phyloP scores from a whole-genome alignment of 306 rosid species.

The Acacia crassicarpa region DNA sequence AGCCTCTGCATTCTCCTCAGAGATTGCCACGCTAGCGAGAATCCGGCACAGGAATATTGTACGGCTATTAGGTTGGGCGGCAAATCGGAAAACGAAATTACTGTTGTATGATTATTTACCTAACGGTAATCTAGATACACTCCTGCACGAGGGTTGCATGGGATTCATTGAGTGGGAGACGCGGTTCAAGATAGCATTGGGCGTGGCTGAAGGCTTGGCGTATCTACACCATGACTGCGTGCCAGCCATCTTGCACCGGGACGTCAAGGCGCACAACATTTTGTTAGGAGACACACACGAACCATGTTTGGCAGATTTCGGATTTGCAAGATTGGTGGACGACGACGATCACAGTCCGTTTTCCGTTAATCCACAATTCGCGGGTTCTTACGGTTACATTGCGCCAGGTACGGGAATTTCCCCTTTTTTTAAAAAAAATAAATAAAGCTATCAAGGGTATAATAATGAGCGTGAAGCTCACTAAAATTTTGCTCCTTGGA shows the following conservation, averaged over 20 bases:
- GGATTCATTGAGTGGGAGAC: constrained; percentile 84
- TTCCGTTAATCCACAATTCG: constrained; percentile 69
- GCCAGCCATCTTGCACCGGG: constrained; percentile 96
- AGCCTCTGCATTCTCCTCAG: constrained; percentile 78
- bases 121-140: constrained; percentile 59
- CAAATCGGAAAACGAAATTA: constrained; percentile 65
- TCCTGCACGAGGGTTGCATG: constrained; percentile 70
- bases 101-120: constrained; percentile 73
- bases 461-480: neutral
- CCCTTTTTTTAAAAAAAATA: too few species aligned
- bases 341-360: constrained; percentile 66
- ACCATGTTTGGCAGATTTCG: constrained; percentile 90
- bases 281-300: constrained; percentile 73
- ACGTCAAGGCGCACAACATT: constrained; percentile 78
- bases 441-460: neutral
- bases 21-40: constrained; percentile 75
- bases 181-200: constrained; percentile 83
- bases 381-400: constrained; percentile 95
- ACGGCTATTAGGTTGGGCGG: constrained; percentile 86
- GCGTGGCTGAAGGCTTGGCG: constrained; percentile 85
- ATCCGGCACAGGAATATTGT: constrained; percentile 93
- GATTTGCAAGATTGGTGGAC: constrained; percentile 80
- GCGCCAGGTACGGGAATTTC: constrained; percentile 67
- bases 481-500: too few species aligned
- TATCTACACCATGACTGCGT: constrained; percentile 88